phyloP scores from a whole-genome alignment of 2,329 filamentous ascomycete species.

The Fusarium chaquense region DNA sequence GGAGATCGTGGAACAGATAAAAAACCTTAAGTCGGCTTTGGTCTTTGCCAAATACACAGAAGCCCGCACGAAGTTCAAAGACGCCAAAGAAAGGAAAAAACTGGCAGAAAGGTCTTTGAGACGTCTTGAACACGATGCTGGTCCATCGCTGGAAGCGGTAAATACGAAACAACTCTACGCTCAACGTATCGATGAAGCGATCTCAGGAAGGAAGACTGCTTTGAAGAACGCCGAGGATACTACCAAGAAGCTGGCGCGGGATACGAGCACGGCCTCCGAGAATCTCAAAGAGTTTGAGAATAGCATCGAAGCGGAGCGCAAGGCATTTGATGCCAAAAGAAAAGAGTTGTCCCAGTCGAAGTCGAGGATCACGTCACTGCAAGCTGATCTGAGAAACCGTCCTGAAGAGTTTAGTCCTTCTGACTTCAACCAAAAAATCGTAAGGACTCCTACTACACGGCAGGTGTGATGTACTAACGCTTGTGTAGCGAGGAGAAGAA shows the following conservation, averaged over 20 bases:
- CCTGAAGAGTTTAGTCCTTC: constrained; percentile 76
- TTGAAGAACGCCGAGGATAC: constrained; percentile 66
- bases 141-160: constrained; percentile 77
- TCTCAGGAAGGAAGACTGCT: constrained; percentile 65
- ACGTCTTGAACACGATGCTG: constrained; percentile 68
- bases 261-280: constrained; percentile 53
- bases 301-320: constrained; percentile 64
- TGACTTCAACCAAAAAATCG: constrained; percentile 79
- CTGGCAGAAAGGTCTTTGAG: constrained; percentile 68
- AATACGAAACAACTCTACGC: constrained; percentile 77
- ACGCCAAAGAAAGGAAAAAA: constrained; percentile 67
- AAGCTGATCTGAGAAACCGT: constrained; percentile 70
- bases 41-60: constrained; percentile 74
- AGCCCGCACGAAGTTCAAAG: constrained; percentile 60
- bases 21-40: constrained; percentile 73
- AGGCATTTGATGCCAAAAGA: constrained; percentile 62
- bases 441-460: constrained; percentile 56
- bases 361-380: constrained; percentile 70
- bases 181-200: constrained; percentile 65
- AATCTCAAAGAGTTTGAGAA: constrained; percentile 58
- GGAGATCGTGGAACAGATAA: constrained; percentile 72
- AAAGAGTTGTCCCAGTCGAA: constrained; percentile 64
- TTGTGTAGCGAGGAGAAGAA: constrained; percentile 69
- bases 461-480: constrained; percentile 37
- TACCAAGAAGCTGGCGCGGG: constrained; percentile 59